Evolutionary conservation across 805 yeast species (phyloP).

Genomic region (Naumovozyma castellii): DNA sequence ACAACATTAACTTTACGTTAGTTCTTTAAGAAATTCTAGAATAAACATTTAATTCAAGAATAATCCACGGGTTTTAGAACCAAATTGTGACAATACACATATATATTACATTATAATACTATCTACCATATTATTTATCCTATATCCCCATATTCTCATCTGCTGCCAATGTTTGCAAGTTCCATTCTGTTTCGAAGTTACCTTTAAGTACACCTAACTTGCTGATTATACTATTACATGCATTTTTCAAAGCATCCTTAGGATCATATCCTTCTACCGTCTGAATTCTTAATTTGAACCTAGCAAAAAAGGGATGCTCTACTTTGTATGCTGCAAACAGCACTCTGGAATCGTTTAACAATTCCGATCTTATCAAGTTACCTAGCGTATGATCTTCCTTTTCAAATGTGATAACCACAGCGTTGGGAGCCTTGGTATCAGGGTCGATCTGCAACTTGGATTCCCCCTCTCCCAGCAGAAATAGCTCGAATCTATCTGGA

Average conservation of each 20-base stretch:
- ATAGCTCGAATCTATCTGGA: slow-evolving; percentile 97
- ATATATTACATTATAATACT: no score
- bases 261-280: slow-evolving; percentile 94
- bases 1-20: no score
- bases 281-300: slow-evolving; percentile 87
- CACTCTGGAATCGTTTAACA: slow-evolving; percentile 79
- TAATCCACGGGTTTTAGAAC: no score
- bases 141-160: slow-evolving; percentile 29
- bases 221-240: slow-evolving; percentile 73
- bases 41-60: no score
- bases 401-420: slow-evolving; percentile 85
- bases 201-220: slow-evolving; percentile 67
- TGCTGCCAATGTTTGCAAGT: slow-evolving; percentile 64
- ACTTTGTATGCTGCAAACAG: slow-evolving; percentile 94
- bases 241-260: slow-evolving; percentile 78
- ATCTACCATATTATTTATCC: no score
- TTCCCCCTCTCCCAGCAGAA: slow-evolving; percentile 94
- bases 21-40: no score
- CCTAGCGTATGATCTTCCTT: slow-evolving; percentile 97
- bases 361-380: slow-evolving; percentile 76
- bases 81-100: no score
- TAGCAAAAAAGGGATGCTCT: slow-evolving; percentile 95
- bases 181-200: slow-evolving; percentile 88
- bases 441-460: slow-evolving; percentile 87
- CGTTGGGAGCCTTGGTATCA: slow-evolving; percentile 90